A percentile compares a stretch with the other conserved stretches of the same genome.
These are phyloP conservation scores for Penicillium brasilianum DNA, from an alignment of 2,329 filamentous ascomycete genomes.

Conservation along the genomic window DNA sequence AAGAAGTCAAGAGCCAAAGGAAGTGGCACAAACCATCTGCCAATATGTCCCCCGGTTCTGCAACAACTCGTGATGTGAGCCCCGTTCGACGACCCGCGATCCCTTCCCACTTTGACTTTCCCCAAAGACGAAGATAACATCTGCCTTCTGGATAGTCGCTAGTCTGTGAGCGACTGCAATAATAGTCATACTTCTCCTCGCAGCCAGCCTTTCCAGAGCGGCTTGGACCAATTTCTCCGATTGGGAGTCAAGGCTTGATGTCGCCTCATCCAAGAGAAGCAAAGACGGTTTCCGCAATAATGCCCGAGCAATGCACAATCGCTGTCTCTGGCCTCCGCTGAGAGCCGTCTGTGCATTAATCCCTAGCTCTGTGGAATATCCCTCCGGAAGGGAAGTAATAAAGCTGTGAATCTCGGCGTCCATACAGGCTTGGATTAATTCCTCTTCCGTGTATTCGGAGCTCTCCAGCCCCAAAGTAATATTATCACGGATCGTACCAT, in stretches of 20 bases:
- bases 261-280: background rate
- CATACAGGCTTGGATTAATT: background rate
- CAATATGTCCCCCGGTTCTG: background rate
- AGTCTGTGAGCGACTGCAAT: background rate
- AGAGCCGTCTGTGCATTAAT: background rate
- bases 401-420: background rate
- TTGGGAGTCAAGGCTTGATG: constrained; percentile 1
- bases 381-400: background rate
- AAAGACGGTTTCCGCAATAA: background rate
- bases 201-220: background rate
- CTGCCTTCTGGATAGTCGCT: background rate
- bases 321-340: background rate
- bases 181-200: background rate
- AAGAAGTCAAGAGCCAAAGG: background rate
- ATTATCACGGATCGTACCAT: background rate
- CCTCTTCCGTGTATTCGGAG: background rate
- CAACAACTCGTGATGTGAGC: background rate
- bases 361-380: background rate
- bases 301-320: background rate
- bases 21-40: background rate
- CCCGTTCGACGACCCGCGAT: background rate
- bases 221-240: background rate
- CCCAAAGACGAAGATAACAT: background rate
- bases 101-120: background rate
- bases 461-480: background rate